Evolutionary conservation across 2,329 filamentous ascomycete genomes (phyloP), one percentile per base, ranked within the genome.

Genomic region (Fusarium citri): DNA sequence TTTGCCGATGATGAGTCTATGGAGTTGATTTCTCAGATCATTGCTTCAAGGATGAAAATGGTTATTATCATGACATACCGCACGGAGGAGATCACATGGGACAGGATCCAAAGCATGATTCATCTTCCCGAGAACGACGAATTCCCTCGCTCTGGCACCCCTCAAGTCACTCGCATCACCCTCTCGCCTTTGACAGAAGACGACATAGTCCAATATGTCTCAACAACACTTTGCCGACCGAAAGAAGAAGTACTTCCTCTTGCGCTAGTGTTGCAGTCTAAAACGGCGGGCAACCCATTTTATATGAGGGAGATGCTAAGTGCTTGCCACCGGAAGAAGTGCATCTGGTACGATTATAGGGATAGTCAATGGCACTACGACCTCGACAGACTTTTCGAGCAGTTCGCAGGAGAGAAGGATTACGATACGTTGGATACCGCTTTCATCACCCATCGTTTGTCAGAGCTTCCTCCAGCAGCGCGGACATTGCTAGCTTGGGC

Each of bases 301-400:
- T 97, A 96, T 75, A 92, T 97, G 78, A 87, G 93, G 58, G 93
- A 97, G 80, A 97, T 98, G 87, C 86, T 98, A 7, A 93, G 93
- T 75, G 91, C 92, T 5, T 97, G 93, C 77, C 91, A 97, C 78
- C 89, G 93, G 42, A 96, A 93, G 76, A 91, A 91, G 71, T 97
- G 93, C 78, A 92, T 98, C 51, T 97, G 91, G 88, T 98, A 97
- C 79, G 94, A 94, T 66, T 97, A 96, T 85, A 90, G 89, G 72
- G 88, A 91, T 69, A 92, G 90, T 48, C 86, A 87, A 47, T 98
- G 95, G 95, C 86, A 91, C 46, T 98, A 91, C 77, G 92, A 97
- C 75, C 82, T 98, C 14, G 94, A 98, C 78, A 89, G 88, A 69
- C 88, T 98, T 2, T 97, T 97, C 76, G 89, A 91, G 48, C 90